Conservation (phyloP, 768 basidiomycete species). For the Tephrocybe sp. region DNA sequence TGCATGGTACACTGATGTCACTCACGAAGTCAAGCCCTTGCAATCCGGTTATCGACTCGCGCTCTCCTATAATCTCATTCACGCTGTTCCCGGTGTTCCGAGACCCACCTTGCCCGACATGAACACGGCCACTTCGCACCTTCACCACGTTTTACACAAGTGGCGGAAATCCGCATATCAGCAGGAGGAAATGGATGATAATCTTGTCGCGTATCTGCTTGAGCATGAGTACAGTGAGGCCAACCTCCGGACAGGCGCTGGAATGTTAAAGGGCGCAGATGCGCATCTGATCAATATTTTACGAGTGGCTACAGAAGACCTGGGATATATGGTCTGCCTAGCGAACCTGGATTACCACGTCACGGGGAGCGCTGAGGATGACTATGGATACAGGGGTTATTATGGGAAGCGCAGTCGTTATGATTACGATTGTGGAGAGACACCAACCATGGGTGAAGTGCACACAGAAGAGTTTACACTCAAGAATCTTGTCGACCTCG, state of each 20-base stretch:
- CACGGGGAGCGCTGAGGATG: not conserved
- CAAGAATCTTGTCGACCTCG: slow-evolving; percentile 30
- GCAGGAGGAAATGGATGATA: slow-evolving; percentile 16
- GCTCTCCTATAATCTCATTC: slow-evolving; percentile 51
- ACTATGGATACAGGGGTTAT: not conserved
- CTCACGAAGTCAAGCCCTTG: slow-evolving; percentile 49
- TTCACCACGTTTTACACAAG: slow-evolving; percentile 34
- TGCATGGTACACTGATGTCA: slow-evolving; percentile 56
- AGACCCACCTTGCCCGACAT: slow-evolving; percentile 28
- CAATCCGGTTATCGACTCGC: slow-evolving; percentile 51
- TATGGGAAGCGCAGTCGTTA: slow-evolving; percentile 4
- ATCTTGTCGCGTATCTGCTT: slow-evolving; percentile 30
- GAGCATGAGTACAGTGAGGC: slow-evolving; percentile 32
- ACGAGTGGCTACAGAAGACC: slow-evolving; percentile 7
- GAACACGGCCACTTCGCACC: slow-evolving; percentile 14
- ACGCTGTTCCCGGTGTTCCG: slow-evolving; percentile 30
- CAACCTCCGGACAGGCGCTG: slow-evolving; percentile 20
- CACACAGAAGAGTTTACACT: slow-evolving; percentile 19
- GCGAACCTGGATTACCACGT: slow-evolving; percentile 11
- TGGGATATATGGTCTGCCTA: slow-evolving; percentile 12
- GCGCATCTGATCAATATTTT: slow-evolving; percentile 16
- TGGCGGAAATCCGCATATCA: slow-evolving; percentile 32
- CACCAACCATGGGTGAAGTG: slow-evolving; percentile 26
- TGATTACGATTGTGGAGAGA: slow-evolving; percentile 16
- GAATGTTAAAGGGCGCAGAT: slow-evolving; percentile 20